phyloP scores from a whole-genome alignment of 805 yeast species.

The Myxozyma sirexii region DNA sequence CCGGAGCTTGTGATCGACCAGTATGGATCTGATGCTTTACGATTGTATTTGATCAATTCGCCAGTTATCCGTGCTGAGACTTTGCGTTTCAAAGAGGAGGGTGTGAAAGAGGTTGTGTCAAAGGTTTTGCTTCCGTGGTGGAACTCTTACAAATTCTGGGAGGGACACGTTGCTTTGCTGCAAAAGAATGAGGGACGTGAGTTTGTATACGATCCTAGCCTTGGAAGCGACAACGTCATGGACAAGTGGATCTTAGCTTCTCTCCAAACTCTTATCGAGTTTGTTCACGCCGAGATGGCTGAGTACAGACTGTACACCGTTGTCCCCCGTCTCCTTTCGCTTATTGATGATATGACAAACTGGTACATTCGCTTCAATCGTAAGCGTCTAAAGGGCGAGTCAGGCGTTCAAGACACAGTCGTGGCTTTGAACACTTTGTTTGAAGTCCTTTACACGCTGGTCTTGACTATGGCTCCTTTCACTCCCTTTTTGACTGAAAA shows the following conservation, averaged over 20 bases:
- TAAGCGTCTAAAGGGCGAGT: slow-evolving; percentile 95
- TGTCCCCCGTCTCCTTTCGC: slow-evolving; percentile 84
- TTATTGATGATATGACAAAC: slow-evolving; percentile 93
- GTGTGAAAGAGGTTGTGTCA: slow-evolving; percentile 96
- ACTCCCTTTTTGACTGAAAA: slow-evolving; percentile 94
- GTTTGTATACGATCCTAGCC: slow-evolving; percentile 68
- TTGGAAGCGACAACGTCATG: slow-evolving; percentile 82
- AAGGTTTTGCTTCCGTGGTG: slow-evolving; percentile 98
- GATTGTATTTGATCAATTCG: slow-evolving; percentile 93
- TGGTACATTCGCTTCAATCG: slow-evolving; percentile 99
- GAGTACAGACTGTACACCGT: slow-evolving; percentile 92
- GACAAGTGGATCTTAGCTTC: slow-evolving; percentile 97
- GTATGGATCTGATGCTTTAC: slow-evolving; percentile 97
- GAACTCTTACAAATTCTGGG: slow-evolving; percentile 95
- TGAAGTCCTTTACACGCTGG: slow-evolving; percentile 84
- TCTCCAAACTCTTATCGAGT: slow-evolving; percentile 85
- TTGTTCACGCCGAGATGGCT: slow-evolving; percentile 85
- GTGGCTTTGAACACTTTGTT: slow-evolving; percentile 88
- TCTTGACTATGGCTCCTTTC: slow-evolving; percentile 98
- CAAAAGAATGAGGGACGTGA: slow-evolving; percentile 72
- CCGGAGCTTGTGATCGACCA: slow-evolving; percentile 77
- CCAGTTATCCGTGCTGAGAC: slow-evolving; percentile 97
- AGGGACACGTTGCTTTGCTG: slow-evolving; percentile 85
- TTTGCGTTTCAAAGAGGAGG: slow-evolving; percentile 95
- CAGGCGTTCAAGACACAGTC: slow-evolving; percentile 79